Percentiles rank a stretch among this genome's conserved stretches.
These are phyloP conservation scores for Xylaria intraflava DNA, from an alignment of 495 filamentous ascomycete species.

Conservation along the genomic window DNA sequence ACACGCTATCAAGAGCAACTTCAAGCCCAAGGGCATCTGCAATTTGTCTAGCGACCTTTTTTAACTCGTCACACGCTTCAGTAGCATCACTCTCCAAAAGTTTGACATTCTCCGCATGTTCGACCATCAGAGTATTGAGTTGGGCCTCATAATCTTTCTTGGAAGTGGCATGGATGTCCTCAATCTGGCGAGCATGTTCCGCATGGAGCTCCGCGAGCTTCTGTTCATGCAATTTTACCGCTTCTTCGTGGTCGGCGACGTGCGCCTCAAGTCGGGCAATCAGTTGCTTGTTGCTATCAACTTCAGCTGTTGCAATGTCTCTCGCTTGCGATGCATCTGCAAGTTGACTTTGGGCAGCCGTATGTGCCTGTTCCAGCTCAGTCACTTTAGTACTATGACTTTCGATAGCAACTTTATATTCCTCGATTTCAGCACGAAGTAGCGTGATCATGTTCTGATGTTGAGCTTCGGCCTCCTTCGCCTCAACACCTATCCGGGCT, in stretches of 20 bases:
- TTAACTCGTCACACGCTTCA: conserved; percentile 63
- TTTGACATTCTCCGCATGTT: conserved; percentile 55
- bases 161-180: conserved; percentile 38
- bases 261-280: conserved; percentile 52
- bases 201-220: conserved; percentile 38
- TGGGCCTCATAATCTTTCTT: conserved; percentile 39
- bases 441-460: conserved; percentile 60
- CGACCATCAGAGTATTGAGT: conserved; percentile 37
- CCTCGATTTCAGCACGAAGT: conserved; percentile 68
- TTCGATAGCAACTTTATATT: conserved; percentile 66
- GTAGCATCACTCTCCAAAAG: conserved; percentile 61
- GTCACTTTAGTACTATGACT: conserved; percentile 56
- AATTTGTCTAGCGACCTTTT: conserved; percentile 52
- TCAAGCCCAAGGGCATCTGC: conserved; percentile 49
- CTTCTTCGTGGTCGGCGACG: conserved; percentile 47
- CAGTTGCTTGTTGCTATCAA: conserved; percentile 45
- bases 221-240: conserved; percentile 43
- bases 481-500: background rate
- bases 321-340: conserved; percentile 41
- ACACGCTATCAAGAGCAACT: conserved; percentile 48
- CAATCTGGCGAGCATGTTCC: conserved; percentile 42
- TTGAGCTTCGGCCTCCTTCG: conserved; percentile 33
- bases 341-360: conserved; percentile 52
- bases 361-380: conserved; percentile 59
- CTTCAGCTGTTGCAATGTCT: conserved; percentile 39